Evolutionary conservation across 164 flowering plant species (phyloP).

Genomic region (Berberis vulgaris): DNA sequence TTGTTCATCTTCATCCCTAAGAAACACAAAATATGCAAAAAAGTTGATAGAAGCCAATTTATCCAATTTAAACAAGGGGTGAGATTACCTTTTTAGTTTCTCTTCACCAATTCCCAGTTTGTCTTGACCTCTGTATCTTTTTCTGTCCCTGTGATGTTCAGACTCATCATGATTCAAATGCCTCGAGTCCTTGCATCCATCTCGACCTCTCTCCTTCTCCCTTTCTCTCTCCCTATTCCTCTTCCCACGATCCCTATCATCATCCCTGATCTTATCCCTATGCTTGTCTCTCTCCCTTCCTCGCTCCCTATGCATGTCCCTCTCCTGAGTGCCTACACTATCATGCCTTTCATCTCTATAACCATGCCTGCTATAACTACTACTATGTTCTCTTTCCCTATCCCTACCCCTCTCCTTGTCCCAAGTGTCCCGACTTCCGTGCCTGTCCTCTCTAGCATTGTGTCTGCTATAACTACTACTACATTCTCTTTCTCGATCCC

Average conservation of each 20-base stretch:
- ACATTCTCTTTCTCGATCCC: slow-evolving; percentile 26
- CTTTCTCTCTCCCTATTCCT: not conserved
- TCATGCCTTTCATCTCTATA: too few species aligned
- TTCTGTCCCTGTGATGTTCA: slow-evolving; percentile 20
- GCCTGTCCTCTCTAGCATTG: slow-evolving; percentile 20
- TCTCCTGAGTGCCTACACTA: too few species aligned
- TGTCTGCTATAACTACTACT: slow-evolving; percentile 25
- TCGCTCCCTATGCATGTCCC: not conserved
- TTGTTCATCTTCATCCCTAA: slow-evolving; percentile 56
- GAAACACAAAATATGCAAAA: not conserved
- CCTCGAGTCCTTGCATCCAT: slow-evolving; percentile 42
- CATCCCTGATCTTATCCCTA: slow-evolving; percentile 18
- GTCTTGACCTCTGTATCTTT: slow-evolving; percentile 37
- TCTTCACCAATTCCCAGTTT: slow-evolving; percentile 2
- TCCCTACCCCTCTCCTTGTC: slow-evolving; percentile 6
- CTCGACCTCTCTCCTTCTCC: slow-evolving; percentile 3
- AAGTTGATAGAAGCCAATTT: not conserved
- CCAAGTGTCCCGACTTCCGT: slow-evolving; percentile 15
- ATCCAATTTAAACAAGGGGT: not conserved
- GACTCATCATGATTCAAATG: slow-evolving; percentile 28
- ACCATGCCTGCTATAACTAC: too few species aligned
- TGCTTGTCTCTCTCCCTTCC: slow-evolving; percentile 11
- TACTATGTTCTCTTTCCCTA: not conserved
- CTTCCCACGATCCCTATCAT: not conserved
- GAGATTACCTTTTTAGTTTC: slow-evolving; percentile 29